Percentiles rank a stretch among this genome's conserved stretches.
phyloP scores from a whole-genome alignment of 2,329 filamentous ascomycete species.

The Leptographium radiaticola region DNA sequence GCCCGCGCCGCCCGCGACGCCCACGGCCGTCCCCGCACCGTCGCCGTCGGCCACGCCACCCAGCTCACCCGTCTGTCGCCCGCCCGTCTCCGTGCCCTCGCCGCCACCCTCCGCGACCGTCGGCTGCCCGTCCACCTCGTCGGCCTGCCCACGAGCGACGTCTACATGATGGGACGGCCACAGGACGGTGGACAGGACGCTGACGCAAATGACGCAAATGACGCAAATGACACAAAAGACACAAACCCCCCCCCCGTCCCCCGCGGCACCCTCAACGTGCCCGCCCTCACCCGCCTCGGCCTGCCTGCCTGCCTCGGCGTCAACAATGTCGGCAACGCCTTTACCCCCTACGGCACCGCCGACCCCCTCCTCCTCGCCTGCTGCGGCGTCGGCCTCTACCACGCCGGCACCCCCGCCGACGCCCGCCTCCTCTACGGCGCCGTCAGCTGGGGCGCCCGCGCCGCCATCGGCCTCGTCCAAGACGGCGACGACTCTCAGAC shows the following conservation, averaged over 20 bases:
- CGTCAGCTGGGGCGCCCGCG: conserved; percentile 22
- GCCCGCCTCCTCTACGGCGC: conserved; percentile 40
- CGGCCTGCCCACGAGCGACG: conserved; percentile 55
- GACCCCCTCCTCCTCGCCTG: conserved; percentile 53
- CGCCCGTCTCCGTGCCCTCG: conserved; percentile 36
- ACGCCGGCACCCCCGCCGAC: conserved; percentile 47
- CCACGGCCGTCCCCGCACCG: conserved; percentile 22
- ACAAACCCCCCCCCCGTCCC: conserved; percentile 14
- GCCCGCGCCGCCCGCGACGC: conserved; percentile 17
- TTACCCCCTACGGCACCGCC: conserved; percentile 55
- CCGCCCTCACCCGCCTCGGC: conserved; percentile 43
- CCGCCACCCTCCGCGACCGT: conserved; percentile 28
- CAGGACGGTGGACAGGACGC: no score
- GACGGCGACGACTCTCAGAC: neutral
- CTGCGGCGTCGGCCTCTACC: conserved; percentile 53
- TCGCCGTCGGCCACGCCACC: conserved; percentile 57
- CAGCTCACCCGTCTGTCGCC: conserved; percentile 43
- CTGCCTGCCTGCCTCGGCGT: conserved; percentile 49
- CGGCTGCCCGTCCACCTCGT: conserved; percentile 51
- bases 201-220: no score
- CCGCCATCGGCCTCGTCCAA: conserved; percentile 14
- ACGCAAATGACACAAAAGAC: no score
- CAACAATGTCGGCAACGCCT: conserved; percentile 65
- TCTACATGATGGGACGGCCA: conserved; percentile 56
- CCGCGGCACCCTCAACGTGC: conserved; percentile 50